Conservation (phyloP, 2,329 filamentous ascomycete species). For the Pseudogymnoascus destructans region DNA sequence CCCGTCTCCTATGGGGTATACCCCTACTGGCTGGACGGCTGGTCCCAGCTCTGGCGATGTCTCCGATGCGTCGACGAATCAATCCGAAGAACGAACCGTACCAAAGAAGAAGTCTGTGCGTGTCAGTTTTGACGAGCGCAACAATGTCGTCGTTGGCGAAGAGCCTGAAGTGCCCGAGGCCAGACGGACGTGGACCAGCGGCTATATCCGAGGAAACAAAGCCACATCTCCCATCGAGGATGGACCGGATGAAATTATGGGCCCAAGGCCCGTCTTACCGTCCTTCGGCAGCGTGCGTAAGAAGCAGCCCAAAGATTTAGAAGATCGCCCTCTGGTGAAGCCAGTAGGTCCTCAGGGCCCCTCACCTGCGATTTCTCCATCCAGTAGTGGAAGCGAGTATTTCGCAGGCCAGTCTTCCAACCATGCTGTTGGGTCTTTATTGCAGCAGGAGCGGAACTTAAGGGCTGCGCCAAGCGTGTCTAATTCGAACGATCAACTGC, state of each 20-base stretch:
- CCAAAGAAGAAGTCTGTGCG: conserved; percentile 51
- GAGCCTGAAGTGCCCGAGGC: conserved; percentile 26
- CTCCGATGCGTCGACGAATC: conserved; percentile 13
- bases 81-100: conserved; percentile 16
- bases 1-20: conserved; percentile 35
- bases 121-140: conserved; percentile 67
- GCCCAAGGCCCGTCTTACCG: conserved; percentile 59
- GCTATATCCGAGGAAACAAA: conserved; percentile 36
- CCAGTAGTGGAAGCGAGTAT: conserved; percentile 15
- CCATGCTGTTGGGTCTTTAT: conserved; percentile 40
- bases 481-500: conserved; percentile 49
- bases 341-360: conserved; percentile 28
- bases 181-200: conserved; percentile 40
- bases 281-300: conserved; percentile 63
- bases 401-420: conserved; percentile 40
- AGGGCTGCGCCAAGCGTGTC: conserved; percentile 41
- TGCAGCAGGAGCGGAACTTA: conserved; percentile 40
- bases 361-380: conserved; percentile 20
- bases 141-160: conserved; percentile 41
- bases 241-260: conserved; percentile 57
- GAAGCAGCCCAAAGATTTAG: conserved; percentile 36
- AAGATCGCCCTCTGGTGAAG: conserved; percentile 45
- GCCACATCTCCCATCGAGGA: conserved; percentile 39
- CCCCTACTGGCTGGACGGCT: conserved; percentile 32
- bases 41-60: conserved; percentile 18